Conservation (phyloP, 208 protist genomes). For the Naegleria lovaniensis region DNA sequence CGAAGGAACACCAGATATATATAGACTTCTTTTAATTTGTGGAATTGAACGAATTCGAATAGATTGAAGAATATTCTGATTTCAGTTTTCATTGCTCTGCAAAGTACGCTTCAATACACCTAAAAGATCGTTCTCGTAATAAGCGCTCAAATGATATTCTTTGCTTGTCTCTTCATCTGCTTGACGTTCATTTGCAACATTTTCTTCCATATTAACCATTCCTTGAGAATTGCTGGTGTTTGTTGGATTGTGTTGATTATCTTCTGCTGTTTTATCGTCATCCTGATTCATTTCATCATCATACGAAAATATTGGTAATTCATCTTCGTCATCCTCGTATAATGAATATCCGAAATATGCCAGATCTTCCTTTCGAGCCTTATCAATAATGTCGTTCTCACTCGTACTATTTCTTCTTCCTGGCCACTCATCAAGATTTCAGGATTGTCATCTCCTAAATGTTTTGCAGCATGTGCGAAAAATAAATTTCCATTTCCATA, state of each 20-base stretch:
- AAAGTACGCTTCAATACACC: not conserved
- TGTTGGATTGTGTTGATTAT: no score
- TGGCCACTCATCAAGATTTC: not conserved
- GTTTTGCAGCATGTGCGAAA: not conserved
- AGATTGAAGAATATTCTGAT: no score
- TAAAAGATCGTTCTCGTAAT: not conserved
- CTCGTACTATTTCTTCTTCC: not conserved
- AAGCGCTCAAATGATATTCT: slow-evolving; percentile 2
- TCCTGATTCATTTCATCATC: not conserved
- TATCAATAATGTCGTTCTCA: not conserved
- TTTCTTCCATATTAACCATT: no score
- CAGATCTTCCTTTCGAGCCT: not conserved
- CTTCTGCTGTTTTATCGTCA: no score
- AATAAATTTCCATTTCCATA: not conserved
- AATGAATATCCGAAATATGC: not conserved
- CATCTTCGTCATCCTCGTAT: not conserved
- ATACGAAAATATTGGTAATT: not conserved
- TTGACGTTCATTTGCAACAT: no score
- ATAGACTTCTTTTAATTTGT: no score
- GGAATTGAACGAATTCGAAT: no score
- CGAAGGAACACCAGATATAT: no score
- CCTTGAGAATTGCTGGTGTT: no score
- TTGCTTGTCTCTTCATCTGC: not conserved
- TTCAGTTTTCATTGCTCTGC: no score
- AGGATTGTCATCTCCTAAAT: not conserved